Conservation (phyloP, 2,329 filamentous ascomycete genomes). For the Neophaeococcomyces mojaviensis region DNA sequence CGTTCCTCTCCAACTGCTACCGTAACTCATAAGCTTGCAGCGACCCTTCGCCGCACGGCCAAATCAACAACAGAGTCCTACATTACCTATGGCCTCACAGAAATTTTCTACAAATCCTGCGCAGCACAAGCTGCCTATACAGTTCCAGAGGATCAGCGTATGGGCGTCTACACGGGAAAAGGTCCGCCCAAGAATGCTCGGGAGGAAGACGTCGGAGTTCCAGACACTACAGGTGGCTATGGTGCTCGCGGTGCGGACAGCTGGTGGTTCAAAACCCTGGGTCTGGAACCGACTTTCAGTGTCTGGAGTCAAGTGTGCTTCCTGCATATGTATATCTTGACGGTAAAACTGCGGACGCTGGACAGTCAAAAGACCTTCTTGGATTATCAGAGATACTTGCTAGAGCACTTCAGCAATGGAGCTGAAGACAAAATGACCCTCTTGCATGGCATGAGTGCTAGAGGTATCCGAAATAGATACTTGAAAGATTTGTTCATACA, state of each 20-base stretch:
- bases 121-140: constrained; percentile 66
- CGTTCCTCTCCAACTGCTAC: constrained; percentile 5
- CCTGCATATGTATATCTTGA: constrained; percentile 89
- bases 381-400: constrained; percentile 79
- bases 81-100: constrained; percentile 69
- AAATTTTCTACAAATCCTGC: constrained; percentile 70
- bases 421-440: constrained; percentile 63
- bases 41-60: constrained; percentile 28
- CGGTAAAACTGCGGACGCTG: constrained; percentile 73
- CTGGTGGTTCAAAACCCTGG: constrained; percentile 47
- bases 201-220: constrained; percentile 74
- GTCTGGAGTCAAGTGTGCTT: constrained; percentile 96
- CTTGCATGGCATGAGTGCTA: constrained; percentile 43
- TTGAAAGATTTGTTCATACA: constrained; percentile 86
- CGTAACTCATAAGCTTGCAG: constrained; percentile 13
- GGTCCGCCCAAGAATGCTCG: constrained; percentile 56
- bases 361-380: constrained; percentile 57
- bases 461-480: constrained; percentile 51
- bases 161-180: constrained; percentile 47
- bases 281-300: constrained; percentile 78
- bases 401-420: constrained; percentile 74
- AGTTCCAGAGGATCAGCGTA: constrained; percentile 61
- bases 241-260: background rate
- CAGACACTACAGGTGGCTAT: constrained; percentile 25
- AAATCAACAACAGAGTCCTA: constrained; percentile 56